Percentiles rank a stretch among this genome's conserved stretches.
Evolutionary conservation across 257 asterid genomes (phyloP).

Genomic region (Nemophila menziesii): DNA sequence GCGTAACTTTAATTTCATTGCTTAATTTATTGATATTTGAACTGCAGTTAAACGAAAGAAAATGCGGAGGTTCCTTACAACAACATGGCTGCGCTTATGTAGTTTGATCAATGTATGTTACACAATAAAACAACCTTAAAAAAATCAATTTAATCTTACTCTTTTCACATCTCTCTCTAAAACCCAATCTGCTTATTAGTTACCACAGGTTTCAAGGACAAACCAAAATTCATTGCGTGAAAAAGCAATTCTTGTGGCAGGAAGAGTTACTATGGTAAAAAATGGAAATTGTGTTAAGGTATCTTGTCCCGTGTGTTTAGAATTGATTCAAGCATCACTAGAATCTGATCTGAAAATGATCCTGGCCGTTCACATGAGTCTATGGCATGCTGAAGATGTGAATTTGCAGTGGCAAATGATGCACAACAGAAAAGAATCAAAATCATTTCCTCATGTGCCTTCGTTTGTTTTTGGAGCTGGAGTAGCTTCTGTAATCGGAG

Average conservation of each 20-base stretch:
- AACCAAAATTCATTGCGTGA: slow-evolving; percentile 32
- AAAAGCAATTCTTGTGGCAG: slow-evolving; percentile 67
- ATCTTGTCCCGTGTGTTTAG: slow-evolving; percentile 71
- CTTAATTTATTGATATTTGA: not conserved
- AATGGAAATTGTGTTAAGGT: slow-evolving; percentile 30
- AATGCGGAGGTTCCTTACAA: slow-evolving; percentile 32
- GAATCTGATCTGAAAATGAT: slow-evolving; percentile 47
- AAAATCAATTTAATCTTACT: not conserved
- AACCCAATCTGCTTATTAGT: not conserved
- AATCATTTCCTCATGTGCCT: slow-evolving; percentile 46
- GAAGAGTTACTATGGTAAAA: slow-evolving; percentile 36
- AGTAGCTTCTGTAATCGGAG: slow-evolving; percentile 49
- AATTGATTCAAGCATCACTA: slow-evolving; percentile 19
- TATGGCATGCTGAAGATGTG: slow-evolving; percentile 87
- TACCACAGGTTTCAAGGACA: slow-evolving; percentile 31
- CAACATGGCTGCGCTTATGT: slow-evolving; percentile 41
- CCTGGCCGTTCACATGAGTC: slow-evolving; percentile 70
- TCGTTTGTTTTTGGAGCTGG: slow-evolving; percentile 60
- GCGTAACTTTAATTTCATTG: not conserved
- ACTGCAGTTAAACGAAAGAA: not conserved
- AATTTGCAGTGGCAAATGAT: slow-evolving; percentile 65
- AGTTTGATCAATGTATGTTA: slow-evolving; percentile 35
- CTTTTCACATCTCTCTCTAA: no score
- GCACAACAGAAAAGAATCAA: slow-evolving; percentile 33
- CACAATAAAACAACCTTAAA: not conserved